Conservation (phyloP, 805 yeast genomes). For the Pichia kluyveri region DNA sequence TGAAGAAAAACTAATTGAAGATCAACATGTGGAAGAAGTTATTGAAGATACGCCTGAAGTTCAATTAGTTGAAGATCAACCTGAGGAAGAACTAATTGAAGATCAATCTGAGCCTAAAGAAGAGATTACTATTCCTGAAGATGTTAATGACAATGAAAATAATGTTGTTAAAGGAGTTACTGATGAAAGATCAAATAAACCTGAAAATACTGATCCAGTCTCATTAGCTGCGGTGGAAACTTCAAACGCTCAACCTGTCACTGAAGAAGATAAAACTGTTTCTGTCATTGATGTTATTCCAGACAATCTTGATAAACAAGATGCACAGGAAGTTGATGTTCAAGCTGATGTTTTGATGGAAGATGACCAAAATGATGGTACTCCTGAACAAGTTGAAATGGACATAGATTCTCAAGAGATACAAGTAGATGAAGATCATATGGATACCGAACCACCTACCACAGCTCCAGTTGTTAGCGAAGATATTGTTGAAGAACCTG, state of each 20-base stretch:
- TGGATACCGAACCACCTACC: background rate
- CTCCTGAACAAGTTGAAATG: background rate
- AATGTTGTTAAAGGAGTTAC: no score
- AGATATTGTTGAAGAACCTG: background rate
- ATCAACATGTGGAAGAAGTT: no score
- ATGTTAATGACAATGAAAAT: no score
- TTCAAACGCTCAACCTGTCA: no score
- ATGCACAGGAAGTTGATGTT: background rate
- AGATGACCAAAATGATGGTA: background rate
- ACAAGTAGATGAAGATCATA: background rate
- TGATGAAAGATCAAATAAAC: background rate
- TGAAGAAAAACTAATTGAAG: no score
- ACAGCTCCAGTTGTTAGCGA: background rate
- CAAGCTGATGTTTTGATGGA: background rate
- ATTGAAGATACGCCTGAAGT: no score
- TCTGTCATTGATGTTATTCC: background rate
- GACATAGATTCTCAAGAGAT: constrained; percentile 1
- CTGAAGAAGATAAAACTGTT: no score
- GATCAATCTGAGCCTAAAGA: no score
- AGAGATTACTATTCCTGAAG: no score
- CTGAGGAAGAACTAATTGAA: no score
- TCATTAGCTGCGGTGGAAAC: no score
- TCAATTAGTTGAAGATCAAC: no score
- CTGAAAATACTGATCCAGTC: background rate
- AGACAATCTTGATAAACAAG: background rate